These are phyloP conservation scores for Aphanoascus verrucosus DNA, from an alignment of 2,329 filamentous ascomycete genomes.

Conservation along the genomic window DNA sequence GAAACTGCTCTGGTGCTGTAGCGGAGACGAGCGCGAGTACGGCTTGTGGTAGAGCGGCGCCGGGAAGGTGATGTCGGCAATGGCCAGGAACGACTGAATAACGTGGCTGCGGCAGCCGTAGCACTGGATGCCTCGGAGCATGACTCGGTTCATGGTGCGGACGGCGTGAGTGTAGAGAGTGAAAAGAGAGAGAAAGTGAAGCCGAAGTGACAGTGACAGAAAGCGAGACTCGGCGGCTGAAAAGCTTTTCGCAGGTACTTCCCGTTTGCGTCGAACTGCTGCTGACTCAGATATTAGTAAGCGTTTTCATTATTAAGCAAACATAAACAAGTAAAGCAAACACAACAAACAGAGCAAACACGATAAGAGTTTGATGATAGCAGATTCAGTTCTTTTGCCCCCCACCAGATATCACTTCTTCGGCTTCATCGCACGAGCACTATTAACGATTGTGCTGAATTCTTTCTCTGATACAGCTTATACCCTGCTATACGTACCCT, in stretches of 20 bases:
- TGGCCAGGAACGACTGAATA: slow-evolving; percentile 23
- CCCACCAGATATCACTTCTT: not conserved
- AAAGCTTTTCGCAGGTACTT: slow-evolving; percentile 9
- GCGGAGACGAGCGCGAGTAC: not conserved
- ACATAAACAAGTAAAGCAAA: too few relatives aligned
- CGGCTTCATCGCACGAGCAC: not conserved
- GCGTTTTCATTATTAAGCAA: too few relatives aligned
- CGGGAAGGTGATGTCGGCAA: slow-evolving; percentile 22
- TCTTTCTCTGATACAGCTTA: not conserved
- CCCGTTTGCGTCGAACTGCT: slow-evolving; percentile 1
- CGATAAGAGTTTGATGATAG: slow-evolving; percentile 9
- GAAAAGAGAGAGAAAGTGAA: not conserved
- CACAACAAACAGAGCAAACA: slow-evolving; percentile 16
- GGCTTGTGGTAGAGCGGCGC: slow-evolving; percentile 14
- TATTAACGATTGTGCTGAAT: not conserved
- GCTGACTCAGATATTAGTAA: not conserved
- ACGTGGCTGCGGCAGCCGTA: slow-evolving; percentile 24
- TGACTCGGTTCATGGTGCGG: slow-evolving; percentile 25
- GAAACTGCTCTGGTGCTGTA: slow-evolving; percentile 9
- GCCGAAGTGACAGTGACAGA: not conserved
- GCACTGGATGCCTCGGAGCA: slow-evolving; percentile 25
- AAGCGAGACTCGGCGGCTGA: not conserved
- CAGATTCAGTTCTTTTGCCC: slow-evolving; percentile 3
- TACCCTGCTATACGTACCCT: not conserved
- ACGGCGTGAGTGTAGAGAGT: not conserved